Evolutionary conservation across 306 rosid species (phyloP), one percentile per base, ranked within the genome.

Genomic region (Fragaria ananassa): DNA sequence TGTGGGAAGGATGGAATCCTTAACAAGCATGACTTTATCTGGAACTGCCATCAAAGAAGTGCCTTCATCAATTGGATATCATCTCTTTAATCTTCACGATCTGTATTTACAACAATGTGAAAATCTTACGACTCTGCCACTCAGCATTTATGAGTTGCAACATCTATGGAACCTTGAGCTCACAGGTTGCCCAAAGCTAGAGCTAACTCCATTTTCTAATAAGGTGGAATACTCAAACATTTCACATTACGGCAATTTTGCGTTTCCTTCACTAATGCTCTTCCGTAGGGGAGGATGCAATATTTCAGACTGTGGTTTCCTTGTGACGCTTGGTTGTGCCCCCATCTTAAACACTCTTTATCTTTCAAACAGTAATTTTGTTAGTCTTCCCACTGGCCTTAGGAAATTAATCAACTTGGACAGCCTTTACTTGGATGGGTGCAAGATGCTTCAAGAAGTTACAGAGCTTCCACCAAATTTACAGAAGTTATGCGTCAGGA

Each of bases 151-250:
- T 23, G 15, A 4, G 6, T 57, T 57, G 63, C 61, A n/a, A 9
- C 0, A n/a, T 4, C 27, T 54, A 19, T 0, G 0, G 2, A 0
- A 0, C 0, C n/a, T 49, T 49, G 0, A 1, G 1, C 2, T 49
- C 21, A 1, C 2, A 50, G 6, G 23, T n/a, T 54, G 64, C 64
- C 15, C 7, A 4, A 11, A 10, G 0, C 17, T 23, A 18, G 6
- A 10, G 29, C 29, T 56, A 0, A 2, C 1, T 21, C 13, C 13
- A 23, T 10, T 23, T 3, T 5, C 15, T 1, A 10, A 58, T 1
- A 58, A 9, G 64, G 6, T n/a, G 11, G 3, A 9, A 10, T 58
- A 25, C 17, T 23, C 35, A 25, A 58, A 23, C 35, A 23, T 58
- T 58, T 58, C 64, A 25, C 34, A 1, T 58, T 4, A 25, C 35